A percentile compares a stretch with the other conserved stretches of the same genome.
Evolutionary conservation across 2,329 filamentous ascomycete genomes (phyloP).

Genomic region (Trichoderma sp.): DNA sequence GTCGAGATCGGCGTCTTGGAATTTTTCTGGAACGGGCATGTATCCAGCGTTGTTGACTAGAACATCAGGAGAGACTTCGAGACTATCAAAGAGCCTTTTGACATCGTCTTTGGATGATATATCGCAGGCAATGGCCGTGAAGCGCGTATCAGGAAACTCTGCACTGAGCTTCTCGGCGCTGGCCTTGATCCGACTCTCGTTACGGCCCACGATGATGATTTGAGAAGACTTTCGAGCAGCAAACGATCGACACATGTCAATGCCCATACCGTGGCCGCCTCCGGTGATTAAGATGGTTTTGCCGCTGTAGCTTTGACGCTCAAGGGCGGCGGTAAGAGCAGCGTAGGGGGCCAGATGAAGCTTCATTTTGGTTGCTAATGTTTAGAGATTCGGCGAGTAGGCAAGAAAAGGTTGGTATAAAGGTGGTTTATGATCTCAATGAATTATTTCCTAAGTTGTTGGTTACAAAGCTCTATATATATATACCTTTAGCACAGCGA

Average conservation of each 20-base stretch:
- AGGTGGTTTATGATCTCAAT: background rate
- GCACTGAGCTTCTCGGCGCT: background rate
- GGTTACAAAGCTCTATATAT: background rate
- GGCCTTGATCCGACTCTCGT: background rate
- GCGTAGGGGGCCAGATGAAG: slow-evolving; percentile 2
- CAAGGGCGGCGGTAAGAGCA: background rate
- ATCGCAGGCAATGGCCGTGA: background rate
- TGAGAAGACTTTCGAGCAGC: background rate
- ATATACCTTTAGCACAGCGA: background rate
- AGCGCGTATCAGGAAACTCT: background rate
- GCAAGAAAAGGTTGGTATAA: background rate
- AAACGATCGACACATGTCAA: slow-evolving; percentile 4
- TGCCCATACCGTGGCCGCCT: slow-evolving; percentile 1
- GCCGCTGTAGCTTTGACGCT: background rate
- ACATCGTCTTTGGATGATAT: background rate
- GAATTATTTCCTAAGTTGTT: too few species aligned
- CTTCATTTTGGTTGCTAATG: background rate
- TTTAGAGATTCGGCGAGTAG: background rate
- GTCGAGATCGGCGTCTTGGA: background rate
- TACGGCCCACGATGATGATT: slow-evolving; percentile 5
- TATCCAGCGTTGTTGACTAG: slow-evolving; percentile 6
- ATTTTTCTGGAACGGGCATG: background rate
- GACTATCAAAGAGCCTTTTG: background rate
- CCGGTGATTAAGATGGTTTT: slow-evolving; percentile 8
- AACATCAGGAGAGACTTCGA: background rate